A percentile compares a stretch with the other conserved stretches of the same genome.
phyloP scores from a whole-genome alignment of 306 rosid species.

The Malus sieversii region DNA sequence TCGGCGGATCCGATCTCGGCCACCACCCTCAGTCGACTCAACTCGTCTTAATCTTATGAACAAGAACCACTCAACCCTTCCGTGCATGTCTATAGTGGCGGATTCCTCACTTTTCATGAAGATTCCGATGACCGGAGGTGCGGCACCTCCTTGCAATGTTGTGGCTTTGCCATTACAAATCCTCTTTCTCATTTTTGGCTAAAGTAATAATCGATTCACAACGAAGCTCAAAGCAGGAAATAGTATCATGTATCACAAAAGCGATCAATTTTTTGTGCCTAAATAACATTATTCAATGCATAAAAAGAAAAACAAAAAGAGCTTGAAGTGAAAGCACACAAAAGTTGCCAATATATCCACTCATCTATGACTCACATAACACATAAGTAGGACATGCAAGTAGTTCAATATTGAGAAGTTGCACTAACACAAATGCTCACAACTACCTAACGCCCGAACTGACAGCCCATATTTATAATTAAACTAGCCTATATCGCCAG shows the following conservation, averaged over 20 bases:
- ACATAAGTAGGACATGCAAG: neutral
- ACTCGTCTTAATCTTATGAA: no score
- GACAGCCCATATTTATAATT: neutral
- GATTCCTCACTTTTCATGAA: rapidly evolving
- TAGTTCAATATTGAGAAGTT: neutral
- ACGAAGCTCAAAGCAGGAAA: neutral
- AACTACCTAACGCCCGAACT: neutral
- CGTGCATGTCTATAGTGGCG: no score
- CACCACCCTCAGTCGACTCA: no score
- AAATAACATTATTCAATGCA: no score
- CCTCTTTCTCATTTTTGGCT: neutral
- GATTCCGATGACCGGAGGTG: no score
- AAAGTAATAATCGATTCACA: neutral
- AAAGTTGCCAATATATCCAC: neutral
- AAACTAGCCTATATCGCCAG: neutral
- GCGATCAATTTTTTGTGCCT: no score
- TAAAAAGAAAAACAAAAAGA: neutral
- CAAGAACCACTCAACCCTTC: no score
- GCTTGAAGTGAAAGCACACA: neutral
- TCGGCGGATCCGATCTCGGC: no score
- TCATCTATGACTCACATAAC: neutral
- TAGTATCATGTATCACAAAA: no score
- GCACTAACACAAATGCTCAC: neutral
- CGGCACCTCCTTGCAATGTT: no score
- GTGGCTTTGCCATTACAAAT: no score